These are phyloP conservation scores for Epipyxis sp. DNA, from an alignment of 108 stramenopile species.

Conservation along the genomic window DNA sequence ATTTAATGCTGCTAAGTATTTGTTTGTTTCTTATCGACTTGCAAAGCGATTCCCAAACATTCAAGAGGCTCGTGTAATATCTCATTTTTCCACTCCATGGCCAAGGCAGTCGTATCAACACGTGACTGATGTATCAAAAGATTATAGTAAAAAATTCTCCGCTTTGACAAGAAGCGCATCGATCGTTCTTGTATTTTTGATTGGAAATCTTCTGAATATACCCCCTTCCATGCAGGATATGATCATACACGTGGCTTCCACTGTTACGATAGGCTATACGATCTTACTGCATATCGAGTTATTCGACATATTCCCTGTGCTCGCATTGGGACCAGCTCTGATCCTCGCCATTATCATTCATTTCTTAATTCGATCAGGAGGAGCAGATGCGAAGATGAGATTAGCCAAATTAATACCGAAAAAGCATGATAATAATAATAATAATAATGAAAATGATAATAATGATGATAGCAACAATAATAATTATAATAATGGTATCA, in stretches of 20 bases:
- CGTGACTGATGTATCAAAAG: not conserved
- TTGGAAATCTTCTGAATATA: not conserved
- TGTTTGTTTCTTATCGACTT: constrained; percentile 13
- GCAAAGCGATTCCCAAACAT: not conserved
- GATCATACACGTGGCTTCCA: not conserved
- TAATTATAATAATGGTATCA: too few species aligned
- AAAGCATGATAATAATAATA: too few species aligned
- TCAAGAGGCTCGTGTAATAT: not conserved
- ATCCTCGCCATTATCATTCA: not conserved
- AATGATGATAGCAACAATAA: too few species aligned
- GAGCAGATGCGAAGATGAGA: too few species aligned
- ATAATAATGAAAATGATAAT: not conserved
- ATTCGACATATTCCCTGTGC: not conserved
- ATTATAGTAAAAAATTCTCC: not conserved
- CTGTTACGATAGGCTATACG: not conserved
- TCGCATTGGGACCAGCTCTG: not conserved
- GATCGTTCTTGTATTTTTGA: not conserved
- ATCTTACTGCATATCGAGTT: not conserved
- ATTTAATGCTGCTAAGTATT: too few species aligned
- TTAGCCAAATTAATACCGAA: not conserved
- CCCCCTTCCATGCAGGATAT: not conserved
- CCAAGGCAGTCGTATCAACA: constrained; percentile 12
- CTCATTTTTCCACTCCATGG: constrained; percentile 6
- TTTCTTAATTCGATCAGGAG: too few species aligned
- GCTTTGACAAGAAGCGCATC: not conserved